Percentiles rank a stretch among this genome's conserved stretches.
Evolutionary conservation across 73 alveolate genomes (phyloP).

Genomic region (Durusdinium trenchii): DNA sequence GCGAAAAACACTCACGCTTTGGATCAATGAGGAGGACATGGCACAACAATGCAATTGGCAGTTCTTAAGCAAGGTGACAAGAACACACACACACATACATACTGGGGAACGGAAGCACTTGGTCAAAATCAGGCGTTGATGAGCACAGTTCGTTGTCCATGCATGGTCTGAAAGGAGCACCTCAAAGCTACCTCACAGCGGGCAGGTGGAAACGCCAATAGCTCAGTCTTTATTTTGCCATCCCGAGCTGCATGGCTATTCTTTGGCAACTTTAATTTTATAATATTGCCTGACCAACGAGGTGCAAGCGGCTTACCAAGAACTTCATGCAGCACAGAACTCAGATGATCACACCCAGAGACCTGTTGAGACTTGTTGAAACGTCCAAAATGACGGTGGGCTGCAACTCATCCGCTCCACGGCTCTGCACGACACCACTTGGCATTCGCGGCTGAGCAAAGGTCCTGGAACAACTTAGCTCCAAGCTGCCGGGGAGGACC

Average conservation of each 20-base stretch:
- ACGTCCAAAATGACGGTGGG: neutral
- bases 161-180: slow-evolving; percentile 82
- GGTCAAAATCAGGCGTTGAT: neutral
- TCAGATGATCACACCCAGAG: neutral
- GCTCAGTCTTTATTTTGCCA: too few relatives aligned
- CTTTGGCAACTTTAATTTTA: too few relatives aligned
- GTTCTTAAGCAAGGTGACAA: neutral
- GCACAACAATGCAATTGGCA: neutral
- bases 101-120: neutral
- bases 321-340: slow-evolving; percentile 11
- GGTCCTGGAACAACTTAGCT: neutral
- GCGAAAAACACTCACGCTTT: slow-evolving; percentile 48
- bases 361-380: neutral
- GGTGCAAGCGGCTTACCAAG: slow-evolving; percentile 68
- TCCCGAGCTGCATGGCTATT: neutral
- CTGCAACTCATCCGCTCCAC: neutral
- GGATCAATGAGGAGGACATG: slow-evolving; percentile 75
- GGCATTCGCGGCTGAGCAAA: neutral
- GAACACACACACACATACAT: neutral
- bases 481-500: neutral
- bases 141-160: too few relatives aligned
- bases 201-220: slow-evolving; percentile 23
- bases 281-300: too few relatives aligned
- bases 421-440: neutral
- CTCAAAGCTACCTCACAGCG: slow-evolving; percentile 67